Evolutionary conservation across 192 early-diverging fungal species (phyloP), one percentile per base, ranked within the genome.

Genomic region (Podila epicladia): DNA sequence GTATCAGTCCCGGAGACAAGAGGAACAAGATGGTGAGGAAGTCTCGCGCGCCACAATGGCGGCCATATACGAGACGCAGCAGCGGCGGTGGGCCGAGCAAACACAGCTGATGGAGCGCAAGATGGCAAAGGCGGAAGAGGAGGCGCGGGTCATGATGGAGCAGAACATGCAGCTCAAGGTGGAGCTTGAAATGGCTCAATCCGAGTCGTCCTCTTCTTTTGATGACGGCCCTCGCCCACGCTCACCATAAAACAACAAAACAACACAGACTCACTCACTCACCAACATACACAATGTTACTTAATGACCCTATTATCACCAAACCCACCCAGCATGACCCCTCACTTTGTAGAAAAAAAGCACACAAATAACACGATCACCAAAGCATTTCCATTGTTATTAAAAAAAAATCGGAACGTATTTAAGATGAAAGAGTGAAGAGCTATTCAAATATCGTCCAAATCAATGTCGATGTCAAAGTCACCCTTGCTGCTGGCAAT

Each of bases 401-500:
- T 15, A 45, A 45, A 45, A 45, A 15, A 45, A 55, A 4, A 55
- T 55, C 24, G 1, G 9, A n/a, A 3, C 22, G 6, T 22, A 55
- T 55, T 55, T 55, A 55, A 4, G 41, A 45, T 8, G 41, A 45
- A 45, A 32, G 61, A 0, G 13, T 15, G 2, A 4, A 45, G 41
- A 17, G 15, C 11, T 4, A 45, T 15, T 45, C 41, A 74, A n/a
- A 74, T 67, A 32, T 74, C 73, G 35, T 68, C 65, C 65, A 74
- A 5, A 48, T 78, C 75, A 32, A 78, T 62, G 7, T 78, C 75
- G 29, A 78, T 67, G 9, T 78, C 75, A 67, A 78, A 78, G 1
- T 78, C 75, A 15, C 66, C 75, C 60, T 78, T 78, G 69, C 53
- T 78, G 22, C 64, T 50, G 8, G 69, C 63, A 63, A 78, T 71